Evolutionary conservation across 352 stramenopile genomes (phyloP).

Genomic region (Phytophthora vignae): DNA sequence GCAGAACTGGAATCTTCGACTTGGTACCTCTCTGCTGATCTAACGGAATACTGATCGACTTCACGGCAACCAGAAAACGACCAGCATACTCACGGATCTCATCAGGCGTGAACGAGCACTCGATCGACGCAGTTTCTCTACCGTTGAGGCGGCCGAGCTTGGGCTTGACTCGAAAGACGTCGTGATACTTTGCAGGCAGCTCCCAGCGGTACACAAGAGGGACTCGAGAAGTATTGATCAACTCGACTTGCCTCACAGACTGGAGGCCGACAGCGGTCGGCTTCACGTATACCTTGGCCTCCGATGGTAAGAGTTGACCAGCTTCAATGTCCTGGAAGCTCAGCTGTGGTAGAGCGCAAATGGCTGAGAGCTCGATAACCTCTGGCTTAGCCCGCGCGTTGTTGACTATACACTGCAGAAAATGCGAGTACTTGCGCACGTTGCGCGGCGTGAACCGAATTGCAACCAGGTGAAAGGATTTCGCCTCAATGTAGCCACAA

Average conservation of each 20-base stretch:
- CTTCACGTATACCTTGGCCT: conserved; percentile 80
- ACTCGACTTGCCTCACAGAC: conserved; percentile 55
- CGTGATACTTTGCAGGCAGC: conserved; percentile 62
- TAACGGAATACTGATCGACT: conserved; percentile 73
- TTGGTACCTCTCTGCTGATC: conserved; percentile 30
- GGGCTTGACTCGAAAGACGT: conserved; percentile 72
- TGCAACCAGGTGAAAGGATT: conserved; percentile 86
- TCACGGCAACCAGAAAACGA: conserved; percentile 70
- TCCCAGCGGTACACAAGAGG: conserved; percentile 89
- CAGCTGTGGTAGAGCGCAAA: conserved; percentile 64
- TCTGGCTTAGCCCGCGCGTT: conserved; percentile 61
- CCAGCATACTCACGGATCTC: conserved; percentile 78
- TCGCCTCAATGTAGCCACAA: conserved; percentile 74
- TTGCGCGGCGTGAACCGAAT: conserved; percentile 74
- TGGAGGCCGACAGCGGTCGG: conserved; percentile 83
- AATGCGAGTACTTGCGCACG: conserved; percentile 56
- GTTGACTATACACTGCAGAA: conserved; percentile 79
- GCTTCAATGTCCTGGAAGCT: conserved; percentile 47
- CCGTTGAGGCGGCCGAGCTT: conserved; percentile 84
- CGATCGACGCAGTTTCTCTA: conserved; percentile 71
- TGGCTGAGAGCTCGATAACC: conserved; percentile 62
- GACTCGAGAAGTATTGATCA: conserved; percentile 87
- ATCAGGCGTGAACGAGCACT: conserved; percentile 82
- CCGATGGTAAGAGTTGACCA: conserved; percentile 18
- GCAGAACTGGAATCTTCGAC: conserved; percentile 54